Evolutionary conservation across 768 basidiomycete species (phyloP).

Genomic region (Cystobasidium tubakii): DNA sequence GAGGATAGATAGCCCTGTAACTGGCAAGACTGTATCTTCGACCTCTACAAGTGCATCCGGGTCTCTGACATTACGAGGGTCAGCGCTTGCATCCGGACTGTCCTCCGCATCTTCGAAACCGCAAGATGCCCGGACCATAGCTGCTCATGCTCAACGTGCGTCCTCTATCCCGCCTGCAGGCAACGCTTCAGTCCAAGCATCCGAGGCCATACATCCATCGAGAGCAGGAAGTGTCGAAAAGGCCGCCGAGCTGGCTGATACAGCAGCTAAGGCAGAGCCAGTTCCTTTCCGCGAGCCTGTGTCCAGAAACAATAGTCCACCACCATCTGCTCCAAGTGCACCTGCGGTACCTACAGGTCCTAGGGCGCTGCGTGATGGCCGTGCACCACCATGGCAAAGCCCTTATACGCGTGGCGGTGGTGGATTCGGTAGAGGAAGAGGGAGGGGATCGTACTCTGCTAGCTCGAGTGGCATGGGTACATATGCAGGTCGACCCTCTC

Average conservation of each 20-base stretch:
- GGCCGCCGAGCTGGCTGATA: not conserved
- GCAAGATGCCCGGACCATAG: not conserved
- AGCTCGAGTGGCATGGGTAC: not conserved
- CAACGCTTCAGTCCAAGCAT: not conserved
- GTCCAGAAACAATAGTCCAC: not conserved
- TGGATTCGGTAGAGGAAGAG: not conserved
- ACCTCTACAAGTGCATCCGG: not conserved
- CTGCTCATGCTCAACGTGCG: not conserved
- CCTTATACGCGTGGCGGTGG: not conserved
- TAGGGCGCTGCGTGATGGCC: not conserved
- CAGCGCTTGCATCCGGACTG: not conserved
- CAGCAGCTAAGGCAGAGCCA: not conserved
- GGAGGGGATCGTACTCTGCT: not conserved
- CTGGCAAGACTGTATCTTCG: not conserved
- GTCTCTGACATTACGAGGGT: not conserved
- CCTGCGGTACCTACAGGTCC: not conserved
- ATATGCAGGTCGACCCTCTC: not conserved
- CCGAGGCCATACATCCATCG: not conserved
- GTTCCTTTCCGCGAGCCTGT: not conserved
- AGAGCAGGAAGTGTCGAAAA: not conserved
- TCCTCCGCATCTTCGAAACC: not conserved
- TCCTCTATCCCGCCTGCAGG: not conserved
- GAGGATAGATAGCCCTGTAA: not conserved
- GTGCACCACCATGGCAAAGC: not conserved
- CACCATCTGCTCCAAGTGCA: not conserved